Conservation (phyloP, 129 eudicot species). For the Oenanthe sinensis region DNA sequence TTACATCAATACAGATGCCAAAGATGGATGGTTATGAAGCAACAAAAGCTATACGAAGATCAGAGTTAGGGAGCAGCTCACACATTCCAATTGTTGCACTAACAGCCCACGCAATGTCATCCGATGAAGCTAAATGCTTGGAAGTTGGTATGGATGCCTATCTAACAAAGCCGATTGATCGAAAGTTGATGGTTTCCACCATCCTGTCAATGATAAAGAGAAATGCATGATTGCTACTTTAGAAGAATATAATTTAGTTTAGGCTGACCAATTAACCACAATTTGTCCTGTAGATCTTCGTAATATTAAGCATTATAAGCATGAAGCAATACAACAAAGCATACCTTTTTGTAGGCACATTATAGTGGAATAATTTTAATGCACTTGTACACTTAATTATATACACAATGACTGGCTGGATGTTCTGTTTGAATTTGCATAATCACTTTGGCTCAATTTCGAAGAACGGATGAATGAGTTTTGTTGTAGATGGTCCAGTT, state of each 20-base stretch:
- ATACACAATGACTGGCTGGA: no score
- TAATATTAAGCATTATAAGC: not conserved
- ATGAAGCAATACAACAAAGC: not conserved
- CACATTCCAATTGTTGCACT: slow-evolving; percentile 86
- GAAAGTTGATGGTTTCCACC: slow-evolving; percentile 85
- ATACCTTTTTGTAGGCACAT: no score
- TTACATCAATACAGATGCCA: slow-evolving; percentile 61
- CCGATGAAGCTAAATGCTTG: slow-evolving; percentile 79
- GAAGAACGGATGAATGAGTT: no score
- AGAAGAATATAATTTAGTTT: not conserved
- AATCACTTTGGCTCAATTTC: no score
- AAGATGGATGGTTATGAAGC: slow-evolving; percentile 99
- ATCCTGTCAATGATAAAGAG: slow-evolving; percentile 69
- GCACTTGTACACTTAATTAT: no score
- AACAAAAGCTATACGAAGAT: slow-evolving; percentile 72
- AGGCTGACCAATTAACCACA: not conserved
- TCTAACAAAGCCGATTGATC: slow-evolving; percentile 86
- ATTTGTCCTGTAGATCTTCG: no score
- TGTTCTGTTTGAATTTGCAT: no score
- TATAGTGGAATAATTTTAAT: no score
- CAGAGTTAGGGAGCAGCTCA: slow-evolving; percentile 37
- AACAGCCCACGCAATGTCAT: slow-evolving; percentile 97
- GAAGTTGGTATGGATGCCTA: slow-evolving; percentile 99
- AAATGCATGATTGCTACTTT: slow-evolving; percentile 17
- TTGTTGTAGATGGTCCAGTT: no score